Conservation (phyloP, 2,329 filamentous ascomycete genomes). For the Ophiostoma fasciatum region DNA sequence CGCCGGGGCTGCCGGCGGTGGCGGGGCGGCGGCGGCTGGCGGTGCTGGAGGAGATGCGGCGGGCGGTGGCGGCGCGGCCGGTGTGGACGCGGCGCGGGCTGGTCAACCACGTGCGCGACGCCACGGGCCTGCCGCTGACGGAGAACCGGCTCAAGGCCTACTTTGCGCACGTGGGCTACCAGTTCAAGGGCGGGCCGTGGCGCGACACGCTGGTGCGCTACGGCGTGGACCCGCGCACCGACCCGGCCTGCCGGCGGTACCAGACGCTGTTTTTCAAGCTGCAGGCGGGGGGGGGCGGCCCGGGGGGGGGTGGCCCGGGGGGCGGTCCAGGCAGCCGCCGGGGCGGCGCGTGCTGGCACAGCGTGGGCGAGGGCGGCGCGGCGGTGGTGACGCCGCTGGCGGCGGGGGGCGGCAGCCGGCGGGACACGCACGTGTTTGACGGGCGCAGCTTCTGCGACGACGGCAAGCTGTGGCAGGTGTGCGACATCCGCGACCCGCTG, state of each 20-base stretch:
- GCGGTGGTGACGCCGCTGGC: not conserved
- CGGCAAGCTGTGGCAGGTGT: conserved; percentile 87
- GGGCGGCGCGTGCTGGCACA: no score
- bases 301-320: not conserved
- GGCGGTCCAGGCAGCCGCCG: no score
- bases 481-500: conserved; percentile 75
- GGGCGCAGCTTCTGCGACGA: conserved; percentile 60
- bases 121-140: conserved; percentile 16
- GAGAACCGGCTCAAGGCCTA: conserved; percentile 55
- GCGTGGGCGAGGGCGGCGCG: no score
- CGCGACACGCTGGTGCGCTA: conserved; percentile 74
- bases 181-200: conserved; percentile 87
- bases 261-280: conserved; percentile 84
- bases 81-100: conserved; percentile 78
- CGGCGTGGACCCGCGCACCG: conserved; percentile 69
- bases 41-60: conserved; percentile 48
- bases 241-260: conserved; percentile 64
- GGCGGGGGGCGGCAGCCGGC: conserved; percentile 16
- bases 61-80: conserved; percentile 57
- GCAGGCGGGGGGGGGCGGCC: conserved; percentile 17
- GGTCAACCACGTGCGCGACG: conserved; percentile 51
- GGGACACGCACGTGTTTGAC: conserved; percentile 63
- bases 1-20: conserved; percentile 36
- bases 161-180: conserved; percentile 75
- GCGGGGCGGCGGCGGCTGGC: conserved; percentile 46